Percentiles rank a stretch among this genome's conserved stretches.
Evolutionary conservation across 345 rosid genomes (phyloP).

Genomic region (Salix viminalis): DNA sequence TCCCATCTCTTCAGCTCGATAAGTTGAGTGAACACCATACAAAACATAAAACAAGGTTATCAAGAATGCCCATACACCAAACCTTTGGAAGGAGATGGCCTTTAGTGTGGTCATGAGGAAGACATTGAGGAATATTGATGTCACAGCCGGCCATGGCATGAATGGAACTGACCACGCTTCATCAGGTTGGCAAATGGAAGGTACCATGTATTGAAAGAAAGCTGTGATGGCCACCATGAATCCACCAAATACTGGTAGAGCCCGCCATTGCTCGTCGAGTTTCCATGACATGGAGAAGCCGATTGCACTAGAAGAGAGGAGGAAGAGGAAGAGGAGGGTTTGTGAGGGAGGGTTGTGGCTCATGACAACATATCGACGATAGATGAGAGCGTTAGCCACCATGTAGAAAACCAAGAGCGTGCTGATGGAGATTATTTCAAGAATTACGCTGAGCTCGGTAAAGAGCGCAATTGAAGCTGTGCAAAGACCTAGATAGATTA

Average conservation of each 20-base stretch:
- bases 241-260: constrained; percentile 40
- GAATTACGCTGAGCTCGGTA: constrained; percentile 64
- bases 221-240: constrained; percentile 38
- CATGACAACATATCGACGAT: constrained; percentile 47
- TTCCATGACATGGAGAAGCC: constrained; percentile 75
- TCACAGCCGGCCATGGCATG: constrained; percentile 92
- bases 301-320: constrained; percentile 53
- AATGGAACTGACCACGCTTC: constrained; percentile 72
- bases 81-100: constrained; percentile 52
- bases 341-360: constrained; percentile 45
- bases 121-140: constrained; percentile 66
- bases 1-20: constrained; percentile 68
- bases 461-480: constrained; percentile 87
- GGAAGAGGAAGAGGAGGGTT: constrained; percentile 61
- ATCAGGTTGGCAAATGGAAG: constrained; percentile 16
- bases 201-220: constrained; percentile 41
- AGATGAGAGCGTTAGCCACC: constrained; percentile 86
- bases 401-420: constrained; percentile 83
- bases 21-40: constrained; percentile 86
- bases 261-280: constrained; percentile 52
- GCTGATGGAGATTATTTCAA: constrained; percentile 70
- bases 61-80: constrained; percentile 66
- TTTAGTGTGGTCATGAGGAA: constrained; percentile 70
- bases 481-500: constrained; percentile 74
- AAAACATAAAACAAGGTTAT: constrained; percentile 64